Evolutionary conservation across 2,329 filamentous ascomycete genomes (phyloP), one percentile per base, ranked within the genome.

Genomic region (Colletotrichum camelliae): DNA sequence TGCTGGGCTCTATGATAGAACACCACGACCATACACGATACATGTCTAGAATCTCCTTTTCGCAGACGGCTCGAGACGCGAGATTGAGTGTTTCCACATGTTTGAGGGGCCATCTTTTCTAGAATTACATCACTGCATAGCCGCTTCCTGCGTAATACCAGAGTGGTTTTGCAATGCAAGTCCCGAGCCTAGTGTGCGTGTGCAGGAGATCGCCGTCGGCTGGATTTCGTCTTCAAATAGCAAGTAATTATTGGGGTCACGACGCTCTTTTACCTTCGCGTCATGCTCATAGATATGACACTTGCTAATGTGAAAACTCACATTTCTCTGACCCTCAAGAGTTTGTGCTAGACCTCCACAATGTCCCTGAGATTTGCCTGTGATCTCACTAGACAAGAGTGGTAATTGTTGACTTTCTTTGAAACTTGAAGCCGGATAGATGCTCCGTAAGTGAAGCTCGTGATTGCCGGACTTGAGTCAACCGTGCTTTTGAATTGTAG

Each of bases 91-190:
- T 48, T 48, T 48, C 18, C 18, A n/a, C 39, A 48, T 48, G 39
- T 48, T 7, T n/a, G 39, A 48, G 5, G 9, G 39, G 39, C 39
- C 39, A 48, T 48, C 12, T n/a, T 4, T 0, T 18, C 39, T 18
- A 48, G 39, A 18, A 48, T 48, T 48, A n/a, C 39, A 48, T 48
- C 39, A 48, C 39, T n/a, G 10, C 39, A 3, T 48, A 48, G 39
- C 39, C 39, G 39, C 39, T 48, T 48, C n/a, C 18, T 3, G 0
- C n/a, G 18, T 18, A n/a, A 48, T n/a, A 48, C 39, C 9, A n/a
- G 9, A 48, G n/a, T 1, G 0, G n/a, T 7, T n/a, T 4, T 9
- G 18, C 39, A 3, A 48, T 48, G 18, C 5, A 12, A 1, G 1
- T n/a, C 6, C 39, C 39, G 39, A 48, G 39, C 6, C 39, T 48